A percentile compares a stretch with the other conserved stretches of the same genome.
Conservation (phyloP, 768 basidiomycete species). For the Suillus hirtellus region DNA sequence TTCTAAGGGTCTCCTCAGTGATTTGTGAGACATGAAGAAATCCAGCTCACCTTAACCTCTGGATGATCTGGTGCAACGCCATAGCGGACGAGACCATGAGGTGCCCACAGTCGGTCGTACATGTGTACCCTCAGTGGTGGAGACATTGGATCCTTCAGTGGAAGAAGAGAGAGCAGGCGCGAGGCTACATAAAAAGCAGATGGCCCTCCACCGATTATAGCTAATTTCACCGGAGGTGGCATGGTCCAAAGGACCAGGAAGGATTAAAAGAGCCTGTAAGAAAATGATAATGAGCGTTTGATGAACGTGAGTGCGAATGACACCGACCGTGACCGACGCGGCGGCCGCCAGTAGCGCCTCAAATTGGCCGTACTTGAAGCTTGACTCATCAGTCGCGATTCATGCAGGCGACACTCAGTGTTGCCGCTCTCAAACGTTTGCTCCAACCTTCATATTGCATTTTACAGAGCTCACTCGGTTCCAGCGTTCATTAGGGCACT, state of each 20-base stretch:
- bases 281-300: neutral
- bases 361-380: neutral
- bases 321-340: neutral
- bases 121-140: constrained; percentile 68
- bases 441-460: constrained; percentile 3
- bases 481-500: constrained; percentile 76
- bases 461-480: constrained; percentile 25
- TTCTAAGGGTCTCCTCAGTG: constrained; percentile 56
- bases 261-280: neutral
- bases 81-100: constrained; percentile 92
- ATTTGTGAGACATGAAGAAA: constrained; percentile 10
- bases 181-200: constrained; percentile 97
- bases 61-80: constrained; percentile 99
- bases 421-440: constrained; percentile 52
- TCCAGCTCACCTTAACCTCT: constrained; percentile 77
- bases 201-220: constrained; percentile 91
- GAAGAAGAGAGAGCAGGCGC: constrained; percentile 68
- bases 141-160: constrained; percentile 32
- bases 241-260: constrained; percentile 7
- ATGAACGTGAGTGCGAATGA: neutral
- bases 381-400: constrained; percentile 3
- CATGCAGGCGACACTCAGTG: constrained; percentile 73
- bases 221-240: constrained; percentile 63
- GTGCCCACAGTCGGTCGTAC: constrained; percentile 91
- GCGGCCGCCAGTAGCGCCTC: neutral